Evolutionary conservation across 768 basidiomycete species (phyloP).

Genomic region (Suillus clintonianus): DNA sequence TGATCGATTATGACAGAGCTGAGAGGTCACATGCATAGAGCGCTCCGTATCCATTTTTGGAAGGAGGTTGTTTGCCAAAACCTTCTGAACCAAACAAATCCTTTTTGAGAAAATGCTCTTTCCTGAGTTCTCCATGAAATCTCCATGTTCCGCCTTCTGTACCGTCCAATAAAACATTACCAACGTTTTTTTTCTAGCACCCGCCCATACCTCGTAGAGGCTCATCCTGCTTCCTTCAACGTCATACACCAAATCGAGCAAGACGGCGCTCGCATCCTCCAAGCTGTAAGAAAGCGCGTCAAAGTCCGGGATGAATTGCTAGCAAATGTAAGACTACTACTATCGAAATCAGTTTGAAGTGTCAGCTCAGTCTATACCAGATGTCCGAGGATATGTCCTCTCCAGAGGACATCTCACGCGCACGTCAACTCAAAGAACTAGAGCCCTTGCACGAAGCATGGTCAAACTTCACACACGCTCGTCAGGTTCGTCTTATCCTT

Average conservation of each 20-base stretch:
- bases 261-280: slow-evolving; percentile 54
- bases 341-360: not conserved
- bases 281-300: slow-evolving; percentile 19
- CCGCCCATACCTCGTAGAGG: slow-evolving; percentile 5
- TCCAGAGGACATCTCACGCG: slow-evolving; percentile 55
- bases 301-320: slow-evolving; percentile 9
- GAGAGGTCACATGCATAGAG: too few species aligned
- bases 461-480: slow-evolving; percentile 58
- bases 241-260: slow-evolving; percentile 32
- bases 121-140: not conserved
- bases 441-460: slow-evolving; percentile 71
- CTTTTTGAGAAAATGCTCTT: not conserved
- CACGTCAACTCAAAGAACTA: slow-evolving; percentile 67
- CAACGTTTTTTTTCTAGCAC: slow-evolving; percentile 1
- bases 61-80: not conserved
- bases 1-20: not conserved
- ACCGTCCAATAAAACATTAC: not conserved
- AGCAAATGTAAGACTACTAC: slow-evolving; percentile 37
- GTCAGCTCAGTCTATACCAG: slow-evolving; percentile 28
- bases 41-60: not conserved
- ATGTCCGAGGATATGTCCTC: slow-evolving; percentile 55
- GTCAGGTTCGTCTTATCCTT: slow-evolving; percentile 49
- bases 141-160: slow-evolving; percentile 6
- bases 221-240: not conserved
- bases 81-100: not conserved